phyloP scores from a whole-genome alignment of 179 eudicot genomes.

The Patellifolia procumbens region DNA sequence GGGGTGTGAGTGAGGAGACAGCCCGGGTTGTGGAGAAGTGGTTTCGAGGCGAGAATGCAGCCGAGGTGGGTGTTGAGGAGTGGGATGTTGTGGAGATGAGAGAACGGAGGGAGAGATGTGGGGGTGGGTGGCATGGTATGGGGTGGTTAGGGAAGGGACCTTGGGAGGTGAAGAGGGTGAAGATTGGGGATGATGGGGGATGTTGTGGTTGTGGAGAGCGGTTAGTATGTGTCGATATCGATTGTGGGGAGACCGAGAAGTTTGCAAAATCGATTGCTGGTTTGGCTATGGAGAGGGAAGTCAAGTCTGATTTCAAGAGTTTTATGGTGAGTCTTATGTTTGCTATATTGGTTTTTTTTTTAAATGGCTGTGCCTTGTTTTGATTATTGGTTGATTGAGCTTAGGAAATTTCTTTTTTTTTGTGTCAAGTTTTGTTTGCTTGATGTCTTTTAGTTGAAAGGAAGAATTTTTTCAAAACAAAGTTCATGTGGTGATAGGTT shows the following conservation, averaged over 20 bases:
- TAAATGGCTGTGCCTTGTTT: not conserved
- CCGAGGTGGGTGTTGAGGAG: constrained; percentile 46
- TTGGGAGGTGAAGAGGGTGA: constrained; percentile 59
- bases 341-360: not conserved
- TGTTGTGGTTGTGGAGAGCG: constrained; percentile 63
- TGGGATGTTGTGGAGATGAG: constrained; percentile 52
- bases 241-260: constrained; percentile 63
- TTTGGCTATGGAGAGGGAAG: constrained; percentile 83
- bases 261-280: constrained; percentile 76
- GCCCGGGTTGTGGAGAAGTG: constrained; percentile 55
- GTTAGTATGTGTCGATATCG: constrained; percentile 82
- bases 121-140: constrained; percentile 96
- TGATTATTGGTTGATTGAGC: not conserved
- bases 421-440: constrained; percentile 2
- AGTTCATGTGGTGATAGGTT: not conserved
- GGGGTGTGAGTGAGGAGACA: constrained; percentile 57
- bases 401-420: not conserved
- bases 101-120: constrained; percentile 52
- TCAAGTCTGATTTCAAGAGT: constrained; percentile 60
- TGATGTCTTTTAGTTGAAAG: not conserved
- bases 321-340: constrained; percentile 60
- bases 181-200: constrained; percentile 43
- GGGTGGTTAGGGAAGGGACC: constrained; percentile 86
- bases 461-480: not conserved
- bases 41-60: constrained; percentile 59